Evolutionary conservation across 2,329 filamentous ascomycete genomes (phyloP).

Genomic region (Ilyonectria mors-panacis): DNA sequence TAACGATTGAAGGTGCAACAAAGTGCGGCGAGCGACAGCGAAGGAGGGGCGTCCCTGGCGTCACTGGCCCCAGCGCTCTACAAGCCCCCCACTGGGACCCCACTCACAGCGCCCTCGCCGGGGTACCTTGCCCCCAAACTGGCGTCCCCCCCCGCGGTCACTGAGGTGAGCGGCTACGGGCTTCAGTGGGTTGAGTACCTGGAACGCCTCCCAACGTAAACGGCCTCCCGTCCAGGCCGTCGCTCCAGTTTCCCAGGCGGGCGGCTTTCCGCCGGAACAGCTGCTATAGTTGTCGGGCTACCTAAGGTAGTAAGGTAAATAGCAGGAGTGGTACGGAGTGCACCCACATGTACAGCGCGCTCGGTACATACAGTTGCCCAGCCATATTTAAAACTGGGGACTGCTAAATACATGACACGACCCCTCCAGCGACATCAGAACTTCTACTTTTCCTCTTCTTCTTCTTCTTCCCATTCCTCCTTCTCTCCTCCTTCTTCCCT

Average conservation of each 20-base stretch:
- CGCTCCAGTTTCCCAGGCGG: conserved; percentile 11
- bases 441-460: conserved; percentile 44
- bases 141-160: conserved; percentile 35
- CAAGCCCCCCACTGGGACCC: conserved; percentile 42
- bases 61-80: conserved; percentile 36
- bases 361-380: conserved; percentile 26
- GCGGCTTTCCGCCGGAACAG: too few relatives aligned
- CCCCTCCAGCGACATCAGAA: conserved; percentile 50
- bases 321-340: background rate
- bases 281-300: too few relatives aligned
- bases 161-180: conserved; percentile 32
- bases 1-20: conserved; percentile 19
- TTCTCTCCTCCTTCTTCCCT: conserved; percentile 41
- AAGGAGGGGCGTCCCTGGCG: conserved; percentile 35
- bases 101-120: conserved; percentile 46
- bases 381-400: conserved; percentile 48
- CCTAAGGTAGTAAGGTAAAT: background rate
- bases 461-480: conserved; percentile 44
- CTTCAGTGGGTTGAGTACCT: conserved; percentile 3
- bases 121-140: conserved; percentile 28
- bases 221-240: conserved; percentile 5
- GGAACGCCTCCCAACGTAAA: conserved; percentile 7
- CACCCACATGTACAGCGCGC: conserved; percentile 15
- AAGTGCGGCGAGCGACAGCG: conserved; percentile 25
- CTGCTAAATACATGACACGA: conserved; percentile 52